Conservation (phyloP, 2,329 filamentous ascomycete genomes). For the Stagonosporopsis cucurbitacearum region DNA sequence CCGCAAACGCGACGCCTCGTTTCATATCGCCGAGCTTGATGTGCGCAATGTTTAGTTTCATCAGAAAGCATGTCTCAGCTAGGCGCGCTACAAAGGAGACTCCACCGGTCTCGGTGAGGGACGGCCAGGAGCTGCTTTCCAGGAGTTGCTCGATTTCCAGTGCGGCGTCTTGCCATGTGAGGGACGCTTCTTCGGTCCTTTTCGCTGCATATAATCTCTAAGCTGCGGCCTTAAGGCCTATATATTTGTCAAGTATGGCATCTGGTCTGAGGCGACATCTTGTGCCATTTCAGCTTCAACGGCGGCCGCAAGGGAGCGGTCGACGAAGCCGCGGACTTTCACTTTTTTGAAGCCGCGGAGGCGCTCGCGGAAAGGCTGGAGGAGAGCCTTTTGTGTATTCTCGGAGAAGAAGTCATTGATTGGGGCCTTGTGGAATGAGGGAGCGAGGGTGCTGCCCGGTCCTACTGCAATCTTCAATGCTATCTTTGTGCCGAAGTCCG, state of each 20-base stretch:
- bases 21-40: conserved; percentile 3
- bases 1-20: too few relatives aligned
- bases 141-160: not conserved
- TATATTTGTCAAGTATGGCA: not conserved
- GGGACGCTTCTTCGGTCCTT: not conserved
- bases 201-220: not conserved
- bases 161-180: not conserved
- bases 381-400: conserved; percentile 23
- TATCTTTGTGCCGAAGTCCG: conserved; percentile 6
- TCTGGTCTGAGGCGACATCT: conserved; percentile 18
- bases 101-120: not conserved
- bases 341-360: conserved; percentile 22
- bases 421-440: conserved; percentile 6
- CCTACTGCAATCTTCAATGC: conserved; percentile 18
- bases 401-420: conserved; percentile 24
- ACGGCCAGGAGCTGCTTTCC: not conserved
- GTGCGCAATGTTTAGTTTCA: conserved; percentile 26
- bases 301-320: conserved; percentile 15
- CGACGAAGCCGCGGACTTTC: conserved; percentile 15
- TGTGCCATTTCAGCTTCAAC: conserved; percentile 16
- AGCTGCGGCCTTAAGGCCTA: not conserved
- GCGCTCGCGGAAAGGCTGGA: conserved; percentile 21
- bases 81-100: conserved; percentile 20
- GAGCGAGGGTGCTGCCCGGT: not conserved
- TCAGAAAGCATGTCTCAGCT: conserved; percentile 23